Base-by-base conservation (phyloP, 495 filamentous ascomycete species). In the Aspergillus conjunctus region DNA sequence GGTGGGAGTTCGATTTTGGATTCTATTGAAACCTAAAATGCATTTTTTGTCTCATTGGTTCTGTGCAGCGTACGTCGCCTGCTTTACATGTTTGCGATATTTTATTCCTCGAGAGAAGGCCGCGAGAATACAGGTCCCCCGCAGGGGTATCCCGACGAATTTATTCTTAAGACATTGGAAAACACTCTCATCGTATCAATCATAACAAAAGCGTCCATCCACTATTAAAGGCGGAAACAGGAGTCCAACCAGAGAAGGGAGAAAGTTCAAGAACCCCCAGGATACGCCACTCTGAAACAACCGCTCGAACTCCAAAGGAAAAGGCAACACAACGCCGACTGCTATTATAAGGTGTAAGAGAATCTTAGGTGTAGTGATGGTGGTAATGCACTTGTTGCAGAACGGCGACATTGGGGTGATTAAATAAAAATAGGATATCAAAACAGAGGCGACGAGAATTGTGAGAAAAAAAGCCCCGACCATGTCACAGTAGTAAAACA, bases 1-100 rank as follows among this genome's bases (percentile, higher is more conserved):
- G 51, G 50, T 59, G 73, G 26, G 73, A 64, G 70, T 75, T 77
- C 21, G 30, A 20, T 43, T 51, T 64, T 61, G 14, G 39, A 41
- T 44, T 39, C 54, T 56, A 54, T 59, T 33, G 21, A 12, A 37
- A 26, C 39, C 15, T 34, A 26, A 14, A 37, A 48, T 37, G 50
- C 18, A 56, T 30, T 30, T 45, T 45, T 21, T 22, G 26, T 43
- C 26, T 20, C 39, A 33, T 34, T 7, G 22, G 9, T 6, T 52
- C 12, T 41, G 6, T 41, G 37, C 37, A 41, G 15, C 11, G 12
- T n/a, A 41, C 11, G 15, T 14, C 4, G 37, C 15, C 37, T 2
- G 7, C 7, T 41, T 14, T n/a, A 1, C 37, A 9, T 7, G 37
- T 41, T 41, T 41, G 37, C 11, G 12, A 41, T 14, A 41, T 12